Conservation (phyloP, 78 protist species). For the Speleostelium caveatum region DNA sequence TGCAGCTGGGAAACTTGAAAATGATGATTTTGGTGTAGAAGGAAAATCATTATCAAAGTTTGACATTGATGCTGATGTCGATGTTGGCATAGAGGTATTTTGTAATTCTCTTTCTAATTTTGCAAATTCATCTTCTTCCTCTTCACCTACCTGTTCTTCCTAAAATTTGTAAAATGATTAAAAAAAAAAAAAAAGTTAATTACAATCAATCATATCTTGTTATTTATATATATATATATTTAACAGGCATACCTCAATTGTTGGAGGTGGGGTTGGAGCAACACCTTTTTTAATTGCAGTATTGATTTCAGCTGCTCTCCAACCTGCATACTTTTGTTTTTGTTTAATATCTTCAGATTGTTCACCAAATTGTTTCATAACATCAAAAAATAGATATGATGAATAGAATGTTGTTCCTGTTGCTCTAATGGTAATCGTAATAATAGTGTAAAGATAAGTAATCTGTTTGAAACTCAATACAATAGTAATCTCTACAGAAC, state of each 20-base stretch:
- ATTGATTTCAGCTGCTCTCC: conserved; percentile 84
- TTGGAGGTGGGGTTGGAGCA: conserved; percentile 70
- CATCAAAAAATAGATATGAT: conserved; percentile 66
- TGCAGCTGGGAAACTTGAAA: not conserved
- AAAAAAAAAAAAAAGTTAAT: too few relatives aligned
- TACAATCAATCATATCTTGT: too few relatives aligned
- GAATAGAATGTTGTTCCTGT: conserved; percentile 77
- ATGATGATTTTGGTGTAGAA: not conserved
- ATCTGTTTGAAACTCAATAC: conserved; percentile 7
- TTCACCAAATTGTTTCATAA: conserved; percentile 69
- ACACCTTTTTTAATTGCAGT: conserved; percentile 82
- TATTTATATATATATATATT: too few relatives aligned
- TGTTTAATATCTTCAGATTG: conserved; percentile 54
- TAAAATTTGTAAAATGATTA: too few relatives aligned
- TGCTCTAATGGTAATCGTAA: not conserved
- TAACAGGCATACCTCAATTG: not conserved
- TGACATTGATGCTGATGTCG: not conserved
- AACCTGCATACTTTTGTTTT: conserved; percentile 80
- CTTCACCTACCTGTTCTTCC: not conserved
- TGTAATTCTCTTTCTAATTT: conserved; percentile 22
- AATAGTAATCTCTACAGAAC: too few relatives aligned
- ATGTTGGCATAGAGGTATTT: not conserved
- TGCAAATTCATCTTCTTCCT: conserved; percentile 2
- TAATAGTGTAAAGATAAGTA: not conserved
- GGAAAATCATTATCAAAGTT: not conserved